Conservation (phyloP, 1,139 yeast genomes). For the Spathaspora sp. region DNA sequence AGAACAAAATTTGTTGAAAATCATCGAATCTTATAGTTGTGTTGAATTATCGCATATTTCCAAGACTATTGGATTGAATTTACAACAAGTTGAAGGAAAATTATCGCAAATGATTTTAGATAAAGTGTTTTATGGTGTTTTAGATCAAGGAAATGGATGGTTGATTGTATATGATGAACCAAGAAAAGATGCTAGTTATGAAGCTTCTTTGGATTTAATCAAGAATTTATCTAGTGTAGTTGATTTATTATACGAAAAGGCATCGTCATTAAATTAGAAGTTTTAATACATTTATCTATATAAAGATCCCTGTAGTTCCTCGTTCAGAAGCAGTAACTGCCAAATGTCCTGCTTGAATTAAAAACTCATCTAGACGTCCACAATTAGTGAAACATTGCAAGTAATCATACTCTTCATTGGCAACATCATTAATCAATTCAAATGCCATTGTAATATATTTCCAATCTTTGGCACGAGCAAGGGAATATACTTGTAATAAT, state of each 20-base stretch:
- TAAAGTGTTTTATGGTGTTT: slow-evolving; percentile 89
- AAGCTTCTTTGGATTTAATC: slow-evolving; percentile 81
- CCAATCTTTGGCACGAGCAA: slow-evolving; percentile 38
- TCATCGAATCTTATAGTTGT: slow-evolving; percentile 93
- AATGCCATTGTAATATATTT: slow-evolving; percentile 53
- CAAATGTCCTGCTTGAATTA: slow-evolving; percentile 57
- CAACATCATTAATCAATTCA: slow-evolving; percentile 51
- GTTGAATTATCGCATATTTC: slow-evolving; percentile 92
- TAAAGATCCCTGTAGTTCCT: slow-evolving; percentile 30
- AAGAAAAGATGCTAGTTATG: slow-evolving; percentile 83
- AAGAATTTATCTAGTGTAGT: slow-evolving; percentile 87
- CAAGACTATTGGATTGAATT: slow-evolving; percentile 81
- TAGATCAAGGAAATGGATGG: slow-evolving; percentile 99
- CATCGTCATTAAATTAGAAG: slow-evolving; percentile 64
- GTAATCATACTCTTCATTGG: slow-evolving; percentile 44
- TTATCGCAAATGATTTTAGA: slow-evolving; percentile 95
- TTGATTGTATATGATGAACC: slow-evolving; percentile 89
- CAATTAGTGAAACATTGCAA: slow-evolving; percentile 55
- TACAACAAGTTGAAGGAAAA: slow-evolving; percentile 90
- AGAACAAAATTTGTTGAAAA: slow-evolving; percentile 90
- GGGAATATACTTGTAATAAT: slow-evolving; percentile 53
- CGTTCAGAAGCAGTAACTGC: slow-evolving; percentile 48
- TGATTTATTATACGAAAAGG: slow-evolving; percentile 91
- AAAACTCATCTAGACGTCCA: slow-evolving; percentile 63
- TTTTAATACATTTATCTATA: slow-evolving; percentile 3